A percentile compares a stretch with the other conserved stretches of the same genome.
Conservation (phyloP, 78 protist species). For the Monocercomonoides exilis region DNA sequence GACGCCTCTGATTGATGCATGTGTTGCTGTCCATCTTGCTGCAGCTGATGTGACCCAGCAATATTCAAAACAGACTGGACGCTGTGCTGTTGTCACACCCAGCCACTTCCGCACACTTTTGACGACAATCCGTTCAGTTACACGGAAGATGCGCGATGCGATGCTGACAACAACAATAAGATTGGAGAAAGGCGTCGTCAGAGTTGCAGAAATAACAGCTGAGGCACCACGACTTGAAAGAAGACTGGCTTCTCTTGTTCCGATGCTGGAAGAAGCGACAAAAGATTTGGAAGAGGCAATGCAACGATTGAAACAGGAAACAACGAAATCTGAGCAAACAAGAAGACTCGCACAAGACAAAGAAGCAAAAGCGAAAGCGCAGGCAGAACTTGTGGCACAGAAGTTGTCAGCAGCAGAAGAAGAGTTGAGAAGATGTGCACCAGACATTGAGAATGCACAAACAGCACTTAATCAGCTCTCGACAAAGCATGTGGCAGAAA, state of each 20-base stretch:
- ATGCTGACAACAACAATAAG: background rate
- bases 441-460: slow-evolving; percentile 5
- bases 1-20: background rate
- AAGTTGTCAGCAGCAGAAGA: background rate
- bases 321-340: background rate
- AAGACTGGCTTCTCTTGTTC: background rate
- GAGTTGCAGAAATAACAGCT: background rate
- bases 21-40: background rate
- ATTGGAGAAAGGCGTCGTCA: background rate
- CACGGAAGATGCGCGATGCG: background rate
- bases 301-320: background rate
- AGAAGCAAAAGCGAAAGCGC: background rate
- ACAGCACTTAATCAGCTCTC: slow-evolving; percentile 8
- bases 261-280: background rate
- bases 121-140: background rate
- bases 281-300: background rate
- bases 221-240: background rate
- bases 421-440: background rate
- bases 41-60: background rate
- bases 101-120: background rate
- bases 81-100: too few species aligned
- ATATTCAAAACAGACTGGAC: too few species aligned
- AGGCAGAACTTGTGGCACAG: background rate
- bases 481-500: slow-evolving; percentile 21
- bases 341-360: background rate